Evolutionary conservation across 257 asterid genomes (phyloP), one percentile per base, ranked within the genome.

Genomic region (Handroanthus guayacan): DNA sequence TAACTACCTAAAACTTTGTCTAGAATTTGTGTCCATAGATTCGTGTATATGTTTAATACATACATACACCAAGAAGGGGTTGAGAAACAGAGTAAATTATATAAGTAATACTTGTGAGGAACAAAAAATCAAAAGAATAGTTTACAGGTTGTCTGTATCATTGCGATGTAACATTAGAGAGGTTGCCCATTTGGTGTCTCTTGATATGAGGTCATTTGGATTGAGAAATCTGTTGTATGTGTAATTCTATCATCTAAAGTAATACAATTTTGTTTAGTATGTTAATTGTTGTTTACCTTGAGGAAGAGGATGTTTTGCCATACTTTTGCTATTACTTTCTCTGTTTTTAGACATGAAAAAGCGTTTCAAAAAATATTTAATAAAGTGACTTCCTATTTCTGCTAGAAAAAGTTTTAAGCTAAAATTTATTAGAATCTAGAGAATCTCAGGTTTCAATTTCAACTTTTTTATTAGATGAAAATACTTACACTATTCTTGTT

Each of bases 1-100:
- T 92, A 81, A 92, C 97, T 5, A 90, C 96, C 18, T 92, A 75
- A 73, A 41, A 67, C 31, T 50, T 36, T 55, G 41, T 52, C 69
- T 44, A n/a, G 41, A 34, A 63, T 51, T 45, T 47, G 9, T 43
- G 54, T 58, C 50, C 50, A 51, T 44, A 75, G 65, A 69, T 78
- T 41, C 43, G 68, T 45, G 51, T 75, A 62, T 38, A 11, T 66
- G 25, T 31, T 34, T n/a, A 52, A 0, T 14, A 41, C 65, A 6
- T 14, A 41, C 65, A 6, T 34, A 47, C 77, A 54, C 50, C 36
- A 14, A 0, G 14, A 64, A 75, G 67, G 48, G 44, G 51, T 52
- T 39, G 10, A 50, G 52, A 57, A 13, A 73, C 3, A 38, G 69
- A 72, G 78, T 20, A 37, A 10, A 50, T 43, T 8, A 62, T 16